Evolutionary conservation across 164 flowering plant species (phyloP), one percentile per base, ranked within the genome.

Genomic region (Euptelea pleiosperma): DNA sequence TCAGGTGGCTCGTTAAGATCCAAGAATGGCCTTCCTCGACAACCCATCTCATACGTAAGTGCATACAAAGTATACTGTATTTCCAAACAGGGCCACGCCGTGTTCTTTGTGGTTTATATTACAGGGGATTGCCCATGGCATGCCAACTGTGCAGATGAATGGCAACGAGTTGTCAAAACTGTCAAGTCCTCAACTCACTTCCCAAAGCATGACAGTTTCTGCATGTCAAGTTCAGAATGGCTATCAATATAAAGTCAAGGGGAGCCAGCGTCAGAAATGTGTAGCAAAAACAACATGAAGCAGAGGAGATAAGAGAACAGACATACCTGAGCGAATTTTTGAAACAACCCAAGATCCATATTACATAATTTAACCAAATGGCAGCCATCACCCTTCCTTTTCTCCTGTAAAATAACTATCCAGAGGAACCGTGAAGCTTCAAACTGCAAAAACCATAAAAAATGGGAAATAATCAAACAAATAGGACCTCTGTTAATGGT

Each of bases 1-100:
- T 71, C 62, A 52, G 99, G 96, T 70, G 82, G 89, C 77, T 88
- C 99, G 75, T 93, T 93, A 65, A 93, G 78, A 80, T 93, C 99
- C 81, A 93, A 82, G 49, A 85, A 61, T 62, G 71, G 81, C 75
- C 74, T 82, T 78, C 96, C 91, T 69, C 83, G 83, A 70, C 83
- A 79, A 44, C 88, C 93, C 97, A 90, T 93, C 65, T 81, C 83
- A 66, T 73, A 74, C 50, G 68, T 61, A 85, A 63, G 76, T 61
- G 77, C 87, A 85, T 86, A 80, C 61, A 85, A 74, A 69, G 65
- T 50, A 70, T 42, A 66, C 34, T 30, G 8, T 60, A 53, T 42
- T 48, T 58, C 64, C 70, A 63, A 72, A 52, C 16, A 54, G 36
- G 31, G 46, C 19, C 12, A 55, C 29, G 57, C 4, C 49, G 11